phyloP scores from a whole-genome alignment of 345 rosid species.

The Kandelia obovata region DNA sequence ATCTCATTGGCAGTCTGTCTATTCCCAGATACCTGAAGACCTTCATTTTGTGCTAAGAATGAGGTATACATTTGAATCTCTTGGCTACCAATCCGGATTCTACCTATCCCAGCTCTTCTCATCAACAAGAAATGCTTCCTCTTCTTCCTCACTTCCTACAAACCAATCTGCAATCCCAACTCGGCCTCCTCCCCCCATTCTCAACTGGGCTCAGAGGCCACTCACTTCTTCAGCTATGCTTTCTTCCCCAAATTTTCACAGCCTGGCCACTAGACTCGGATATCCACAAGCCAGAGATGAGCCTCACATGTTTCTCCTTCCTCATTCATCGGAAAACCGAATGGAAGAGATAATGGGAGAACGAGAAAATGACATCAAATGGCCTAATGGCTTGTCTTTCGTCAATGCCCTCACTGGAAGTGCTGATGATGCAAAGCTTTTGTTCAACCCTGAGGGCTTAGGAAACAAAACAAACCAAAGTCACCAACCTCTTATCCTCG shows the following conservation, averaged over 20 bases:
- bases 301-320: conserved; percentile 66
- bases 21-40: conserved; percentile 75
- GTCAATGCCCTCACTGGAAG: conserved; percentile 79
- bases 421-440: conserved; percentile 64
- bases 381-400: conserved; percentile 83
- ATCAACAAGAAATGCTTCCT: conserved; percentile 48
- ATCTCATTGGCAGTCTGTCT: conserved; percentile 1
- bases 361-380: conserved; percentile 75
- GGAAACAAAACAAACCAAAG: conserved; percentile 42
- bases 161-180: conserved; percentile 57
- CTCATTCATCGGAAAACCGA: conserved; percentile 43
- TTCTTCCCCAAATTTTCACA: conserved; percentile 59
- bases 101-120: conserved; percentile 91
- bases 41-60: conserved; percentile 93
- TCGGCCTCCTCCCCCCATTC: conserved; percentile 55
- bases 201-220: conserved; percentile 65
- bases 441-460: conserved; percentile 56
- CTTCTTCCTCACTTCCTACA: conserved; percentile 51
- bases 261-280: conserved; percentile 40
- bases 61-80: conserved; percentile 93
- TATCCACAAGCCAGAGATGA: conserved; percentile 64
- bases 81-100: conserved; percentile 89
- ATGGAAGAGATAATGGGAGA: conserved; percentile 61
- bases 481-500: conserved; percentile 28
- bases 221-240: conserved; percentile 49